These are phyloP conservation scores for Calonectria honghensis DNA, from an alignment of 2,329 filamentous ascomycete genomes.

Conservation along the genomic window DNA sequence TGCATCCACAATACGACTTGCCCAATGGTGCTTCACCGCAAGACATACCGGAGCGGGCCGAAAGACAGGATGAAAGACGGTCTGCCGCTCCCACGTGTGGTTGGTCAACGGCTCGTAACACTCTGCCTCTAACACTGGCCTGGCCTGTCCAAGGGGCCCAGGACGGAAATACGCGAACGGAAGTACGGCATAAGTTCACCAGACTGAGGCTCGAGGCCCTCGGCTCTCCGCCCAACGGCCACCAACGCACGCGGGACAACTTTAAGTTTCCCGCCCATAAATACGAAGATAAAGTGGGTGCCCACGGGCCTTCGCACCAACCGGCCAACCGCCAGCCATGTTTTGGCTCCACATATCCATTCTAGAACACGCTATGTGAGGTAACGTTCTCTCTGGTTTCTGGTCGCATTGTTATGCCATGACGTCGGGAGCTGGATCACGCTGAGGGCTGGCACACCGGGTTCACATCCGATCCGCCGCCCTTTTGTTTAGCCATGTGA, in stretches of 20 bases:
- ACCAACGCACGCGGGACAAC: neutral
- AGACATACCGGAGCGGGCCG: neutral
- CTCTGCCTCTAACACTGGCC: neutral
- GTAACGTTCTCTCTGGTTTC: conserved; percentile 13
- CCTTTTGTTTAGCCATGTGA: neutral
- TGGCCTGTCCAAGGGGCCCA: neutral
- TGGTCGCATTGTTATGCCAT: conserved; percentile 22
- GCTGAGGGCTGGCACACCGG: neutral
- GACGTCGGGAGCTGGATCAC: neutral
- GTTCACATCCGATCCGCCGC: neutral
- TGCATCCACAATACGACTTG: neutral
- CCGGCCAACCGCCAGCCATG: conserved; percentile 1
- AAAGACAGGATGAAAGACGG: conserved; percentile 5
- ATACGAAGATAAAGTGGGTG: conserved; percentile 15
- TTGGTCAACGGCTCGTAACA: neutral
- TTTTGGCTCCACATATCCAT: conserved; percentile 1
- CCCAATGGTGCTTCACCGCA: neutral
- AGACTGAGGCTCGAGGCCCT: conserved; percentile 5
- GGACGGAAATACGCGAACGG: neutral
- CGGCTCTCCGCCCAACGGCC: neutral
- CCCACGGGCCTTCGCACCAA: neutral
- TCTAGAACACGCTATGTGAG: conserved; percentile 20
- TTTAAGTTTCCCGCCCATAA: conserved; percentile 15
- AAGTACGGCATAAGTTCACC: conserved; percentile 1
- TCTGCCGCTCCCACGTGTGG: neutral